Base-by-base conservation (phyloP, 495 filamentous ascomycete genomes). In the Aspergillus hancockii region DNA sequence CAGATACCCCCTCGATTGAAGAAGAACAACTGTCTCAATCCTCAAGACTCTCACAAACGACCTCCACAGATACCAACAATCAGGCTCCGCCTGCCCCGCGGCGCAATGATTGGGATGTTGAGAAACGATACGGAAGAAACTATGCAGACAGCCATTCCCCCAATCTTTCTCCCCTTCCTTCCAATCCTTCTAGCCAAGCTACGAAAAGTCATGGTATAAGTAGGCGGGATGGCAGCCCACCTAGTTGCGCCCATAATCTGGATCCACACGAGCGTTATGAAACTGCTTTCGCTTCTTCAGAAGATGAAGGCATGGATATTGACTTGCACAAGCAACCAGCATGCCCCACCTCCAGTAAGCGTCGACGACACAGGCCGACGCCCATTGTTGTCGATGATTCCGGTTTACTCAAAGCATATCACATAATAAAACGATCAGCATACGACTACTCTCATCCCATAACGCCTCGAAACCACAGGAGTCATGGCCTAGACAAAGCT, bases 271-370 rank as follows among this genome's bases (percentile, higher is more conserved):
- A 45, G 46, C 64, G 59, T n/a, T 54, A 64, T 6, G 71, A 77
- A 25, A 76, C 69, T 0, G 71, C 76, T 3, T 53, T 79, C 16
- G 71, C 74, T 34, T 78, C 76, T 41, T 79, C 76, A 0, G 76
- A 79, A 36, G 76, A 79, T 12, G 76, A 79, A 49, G 63, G 67
- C n/a, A 67, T 70, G 22, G 63, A 66, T 21, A 64, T 63, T 1
- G 45, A 18, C 21, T 31, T 49, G 16, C 55, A 57, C 1, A 30
- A 34, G 7, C 21, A 54, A 14, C 56, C 58, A 12, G 31, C 55
- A n/a, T 65, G 57, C 12, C 60, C 67, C 16, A 14, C 31, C 21
- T 38, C 54, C 9, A 51, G 64, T 7, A 55, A 40, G 34, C 53
- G 52, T 45, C 65, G 61, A 55, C 58, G 59, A 41, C 5, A 23